These are phyloP conservation scores for Pseudopyricularia javanii DNA, from an alignment of 2,329 filamentous ascomycete genomes.

Conservation along the genomic window DNA sequence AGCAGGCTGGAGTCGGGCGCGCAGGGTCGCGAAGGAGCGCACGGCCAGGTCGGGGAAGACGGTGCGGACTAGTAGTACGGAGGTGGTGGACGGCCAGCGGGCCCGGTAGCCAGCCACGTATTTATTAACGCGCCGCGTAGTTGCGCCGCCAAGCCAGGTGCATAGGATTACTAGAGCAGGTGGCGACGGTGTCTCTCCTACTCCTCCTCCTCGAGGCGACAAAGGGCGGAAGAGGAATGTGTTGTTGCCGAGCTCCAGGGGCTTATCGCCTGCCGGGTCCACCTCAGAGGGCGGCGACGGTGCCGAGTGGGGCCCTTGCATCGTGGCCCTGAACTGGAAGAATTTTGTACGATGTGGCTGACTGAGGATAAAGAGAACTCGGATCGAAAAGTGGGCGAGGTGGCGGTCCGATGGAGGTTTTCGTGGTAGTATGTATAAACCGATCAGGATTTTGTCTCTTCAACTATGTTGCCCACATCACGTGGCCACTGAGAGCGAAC, in stretches of 20 bases:
- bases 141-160: background rate
- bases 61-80: background rate
- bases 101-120: background rate
- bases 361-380: too few relatives aligned
- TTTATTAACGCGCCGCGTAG: background rate
- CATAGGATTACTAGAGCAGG: background rate
- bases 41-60: background rate
- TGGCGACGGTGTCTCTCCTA: background rate
- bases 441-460: too few relatives aligned
- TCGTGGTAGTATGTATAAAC: too few relatives aligned
- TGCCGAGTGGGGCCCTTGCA: background rate
- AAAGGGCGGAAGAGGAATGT: background rate
- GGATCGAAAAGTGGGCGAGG: too few relatives aligned
- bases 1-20: background rate
- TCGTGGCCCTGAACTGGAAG: background rate
- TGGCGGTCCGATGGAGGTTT: too few relatives aligned
- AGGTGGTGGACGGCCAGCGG: background rate
- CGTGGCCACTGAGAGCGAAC: too few relatives aligned
- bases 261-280: background rate
- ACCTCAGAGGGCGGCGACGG: background rate
- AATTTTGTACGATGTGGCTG: too few relatives aligned
- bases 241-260: background rate
- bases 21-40: background rate
- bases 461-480: too few relatives aligned
- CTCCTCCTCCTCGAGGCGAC: background rate